Evolutionary conservation across 352 stramenopile genomes (phyloP), one percentile per base, ranked within the genome.

Genomic region (Lagenidium giganteum): DNA sequence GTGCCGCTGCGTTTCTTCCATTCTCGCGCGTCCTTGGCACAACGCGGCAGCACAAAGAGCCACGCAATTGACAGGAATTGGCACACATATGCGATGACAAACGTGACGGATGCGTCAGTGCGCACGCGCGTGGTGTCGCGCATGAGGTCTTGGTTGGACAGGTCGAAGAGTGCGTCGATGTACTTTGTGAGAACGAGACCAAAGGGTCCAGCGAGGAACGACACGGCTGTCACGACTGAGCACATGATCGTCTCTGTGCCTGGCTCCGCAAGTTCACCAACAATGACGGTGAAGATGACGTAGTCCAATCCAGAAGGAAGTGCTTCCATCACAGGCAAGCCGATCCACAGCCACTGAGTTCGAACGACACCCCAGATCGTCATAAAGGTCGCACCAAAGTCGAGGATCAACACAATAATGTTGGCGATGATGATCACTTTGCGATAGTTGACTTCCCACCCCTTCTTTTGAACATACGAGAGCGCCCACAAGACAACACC

Each of bases 291-390:
- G 17, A 67, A 57, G 30, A 86, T 72, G 26, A 77, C 61, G 48
- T 75, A 86, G 43, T 78, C 58, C 1, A 88, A 39, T 1, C 42
- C 63, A 2, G 67, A 72, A 24, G 73, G 73, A 7, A 83, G 63
- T 11, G 58, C 53, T 41, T 83, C 73, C 39, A 84, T 57, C 14
- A 83, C 56, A 3, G 76, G 61, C 29, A 85, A 51, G 18, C 73
- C 76, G 36, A 84, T 70, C 65, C 64, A 87, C 28, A 89, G 64
- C 61, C 62, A 85, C 39, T 85, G 73, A 27, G 48, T 80, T n/a
- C 75, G 65, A 11, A 85, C 58, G 32, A 87, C 31, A 24, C 75
- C 37, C 61, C 71, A 88, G 34, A 81, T 64, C 16, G 73, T 82
- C 30, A 81, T 67, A 36, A 86, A 49, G 8, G 59, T 77, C 2